Evolutionary conservation across 1,284 basidiomycete species (phyloP).

Genomic region (Ceratobasidium sp.): DNA sequence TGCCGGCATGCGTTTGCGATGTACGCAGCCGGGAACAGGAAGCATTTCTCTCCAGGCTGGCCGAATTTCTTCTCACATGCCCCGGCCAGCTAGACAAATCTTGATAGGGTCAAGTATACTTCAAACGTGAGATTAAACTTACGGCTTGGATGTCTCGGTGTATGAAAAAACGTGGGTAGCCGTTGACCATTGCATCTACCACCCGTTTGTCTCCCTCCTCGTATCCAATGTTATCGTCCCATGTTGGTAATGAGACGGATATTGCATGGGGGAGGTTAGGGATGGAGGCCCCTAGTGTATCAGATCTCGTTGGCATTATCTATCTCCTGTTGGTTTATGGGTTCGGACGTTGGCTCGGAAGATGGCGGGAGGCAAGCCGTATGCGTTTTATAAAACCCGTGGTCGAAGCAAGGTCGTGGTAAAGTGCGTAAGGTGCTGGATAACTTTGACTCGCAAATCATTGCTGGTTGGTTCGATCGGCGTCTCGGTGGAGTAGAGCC

Average conservation of each 20-base stretch:
- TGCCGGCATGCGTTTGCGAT: slow-evolving; percentile 75
- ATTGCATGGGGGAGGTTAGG: slow-evolving; percentile 77
- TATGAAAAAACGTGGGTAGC: slow-evolving; percentile 98
- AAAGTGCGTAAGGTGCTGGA: not conserved
- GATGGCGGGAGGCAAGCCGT: not conserved
- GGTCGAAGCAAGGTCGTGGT: slow-evolving; percentile 21
- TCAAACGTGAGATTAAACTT: not conserved
- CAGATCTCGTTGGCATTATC: slow-evolving; percentile 15
- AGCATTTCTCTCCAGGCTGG: slow-evolving; percentile 67
- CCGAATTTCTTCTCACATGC: slow-evolving; percentile 82
- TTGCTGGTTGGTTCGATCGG: slow-evolving; percentile 21
- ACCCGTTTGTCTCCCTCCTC: slow-evolving; percentile 91
- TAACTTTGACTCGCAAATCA: slow-evolving; percentile 21
- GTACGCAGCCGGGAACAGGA: slow-evolving; percentile 76
- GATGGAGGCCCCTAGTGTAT: slow-evolving; percentile 25
- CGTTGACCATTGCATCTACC: slow-evolving; percentile 80
- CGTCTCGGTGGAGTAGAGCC: slow-evolving; percentile 34
- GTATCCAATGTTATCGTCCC: slow-evolving; percentile 92
- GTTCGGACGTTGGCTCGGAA: not conserved
- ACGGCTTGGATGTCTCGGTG: slow-evolving; percentile 82
- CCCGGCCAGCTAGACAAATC: slow-evolving; percentile 66
- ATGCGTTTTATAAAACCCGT: slow-evolving; percentile 2
- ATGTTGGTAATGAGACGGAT: slow-evolving; percentile 94
- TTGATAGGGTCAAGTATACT: slow-evolving; percentile 16
- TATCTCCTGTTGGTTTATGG: not conserved